Percentiles rank a stretch among this genome's conserved stretches.
phyloP scores from a whole-genome alignment of 306 rosid species.

The Quercus engelmannii region DNA sequence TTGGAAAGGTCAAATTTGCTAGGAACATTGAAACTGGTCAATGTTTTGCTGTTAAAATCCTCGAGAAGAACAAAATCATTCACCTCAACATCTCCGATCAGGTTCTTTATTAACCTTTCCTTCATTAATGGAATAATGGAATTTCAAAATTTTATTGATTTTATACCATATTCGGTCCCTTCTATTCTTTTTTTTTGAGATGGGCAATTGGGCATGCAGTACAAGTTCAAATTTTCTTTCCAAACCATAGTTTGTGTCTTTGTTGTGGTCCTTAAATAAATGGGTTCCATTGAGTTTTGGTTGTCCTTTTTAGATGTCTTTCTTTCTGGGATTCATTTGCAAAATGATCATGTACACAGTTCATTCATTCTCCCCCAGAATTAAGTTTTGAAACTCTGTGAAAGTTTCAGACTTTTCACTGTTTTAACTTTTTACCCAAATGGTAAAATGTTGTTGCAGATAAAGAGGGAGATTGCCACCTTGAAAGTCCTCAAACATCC shows the following conservation, averaged over 20 bases:
- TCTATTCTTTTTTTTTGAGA: too few relatives aligned
- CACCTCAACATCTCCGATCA: slow-evolving; percentile 66
- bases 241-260: too few relatives aligned
- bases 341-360: neutral
- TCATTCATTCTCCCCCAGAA: neutral
- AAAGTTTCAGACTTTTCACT: neutral
- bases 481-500: slow-evolving; percentile 88
- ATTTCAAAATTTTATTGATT: too few relatives aligned
- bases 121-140: neutral
- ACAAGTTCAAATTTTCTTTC: neutral
- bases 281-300: neutral
- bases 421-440: neutral
- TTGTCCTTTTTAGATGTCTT: neutral
- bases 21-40: slow-evolving; percentile 51
- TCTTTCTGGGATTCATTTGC: neutral
- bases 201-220: neutral
- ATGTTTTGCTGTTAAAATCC: slow-evolving; percentile 67
- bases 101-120: slow-evolving; percentile 26
- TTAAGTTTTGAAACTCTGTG: neutral
- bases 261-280: too few relatives aligned
- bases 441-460: slow-evolving; percentile 43
- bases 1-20: slow-evolving; percentile 84
- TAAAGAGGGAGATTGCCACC: slow-evolving; percentile 82
- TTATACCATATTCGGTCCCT: too few relatives aligned
- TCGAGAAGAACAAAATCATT: slow-evolving; percentile 60